Evolutionary conservation across 495 filamentous ascomycete genomes (phyloP), one percentile per base, ranked within the genome.

Genomic region (Neurospora sp.): DNA sequence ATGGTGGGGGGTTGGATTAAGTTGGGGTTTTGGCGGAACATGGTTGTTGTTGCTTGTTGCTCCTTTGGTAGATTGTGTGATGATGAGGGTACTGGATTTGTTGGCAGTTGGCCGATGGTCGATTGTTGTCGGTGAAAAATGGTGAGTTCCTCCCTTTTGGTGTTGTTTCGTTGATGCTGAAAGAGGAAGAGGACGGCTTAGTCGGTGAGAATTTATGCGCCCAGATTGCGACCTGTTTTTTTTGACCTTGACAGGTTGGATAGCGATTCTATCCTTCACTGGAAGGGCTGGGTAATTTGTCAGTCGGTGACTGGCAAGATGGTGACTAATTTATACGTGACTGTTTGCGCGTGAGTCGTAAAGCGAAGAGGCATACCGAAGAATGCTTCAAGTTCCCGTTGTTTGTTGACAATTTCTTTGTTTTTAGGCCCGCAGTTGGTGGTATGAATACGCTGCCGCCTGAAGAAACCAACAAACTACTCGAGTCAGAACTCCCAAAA

Each of bases 21-120:
- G 69, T 38, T 71, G 2, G 77, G 80, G 70, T 81, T 79, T 5
- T 28, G 37, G 45, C 73, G 62, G 69, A 80, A 77, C 80, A 81
- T 79, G 36, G 6, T 10, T 15, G 24, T 3, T 19, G 45, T 31
- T 19, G 13, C 2, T 62, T 62, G 11, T 37, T 37, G 9, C 9
- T 39, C 1, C 2, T 39, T 39, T 2, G 38, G 38, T 39, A 9
- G 38, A 39, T 38, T 38, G 7, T 9, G 37, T 38, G 37, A 38
- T 38, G 7, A 38, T 9, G 37, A 38, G 37, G 37, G 37, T 1
- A 0, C 37, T 38, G 37, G 37, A 39, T 4, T 39, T 39, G 38
- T 39, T 39, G 39, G 39, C 4, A 2, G 38, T 39, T 39, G 39
- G 13, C 15, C 11, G 39, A 39, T 39, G 11, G 4, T 39, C 3